Evolutionary conservation across 1,284 basidiomycete species (phyloP), one percentile per base, ranked within the genome.

Genomic region (Cutaneotrichosporon cutaneum): DNA sequence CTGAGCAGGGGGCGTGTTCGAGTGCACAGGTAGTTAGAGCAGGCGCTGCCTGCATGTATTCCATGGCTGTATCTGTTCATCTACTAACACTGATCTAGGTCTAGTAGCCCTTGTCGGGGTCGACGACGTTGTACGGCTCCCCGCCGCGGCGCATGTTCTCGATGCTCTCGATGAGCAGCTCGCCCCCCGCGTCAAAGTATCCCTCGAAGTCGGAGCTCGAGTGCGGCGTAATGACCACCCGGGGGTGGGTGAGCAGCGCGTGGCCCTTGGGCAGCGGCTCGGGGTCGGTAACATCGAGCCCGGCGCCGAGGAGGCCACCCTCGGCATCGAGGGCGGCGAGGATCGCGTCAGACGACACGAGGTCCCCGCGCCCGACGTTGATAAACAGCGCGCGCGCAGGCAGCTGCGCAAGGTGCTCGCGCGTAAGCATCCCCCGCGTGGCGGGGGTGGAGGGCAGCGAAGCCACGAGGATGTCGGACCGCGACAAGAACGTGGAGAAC

Each of bases 221-320:
- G 60, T 79, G 78, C 4, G 77, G 74, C 4, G 77, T 79, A 60
- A 80, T 67, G 47, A 77, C 71, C 1, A 67, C 74, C 39, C 67
- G 65, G 0, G 73, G 74, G 56, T 81, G 78, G 13, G 77, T 63
- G 51, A 67, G 75, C 4, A 81, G 65, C 5, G 75, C 67, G 64
- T 81, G 77, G 22, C 60, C 57, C 22, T 67, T 61, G 0, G 77
- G 72, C 11, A 81, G 68, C 2, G 79, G 79, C 67, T 80, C 80
- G 32, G 79, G 79, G 59, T 80, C 77, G 0, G 79, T 81, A 10
- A 81, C 79, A 67, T 81, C 79, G 3, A 81, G 65, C 2, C 73
- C 77, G 18, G 67, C 70, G 11, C 69, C 75, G 58, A 69, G 68
- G 32, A 78, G 64, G 47, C 68, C 69, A 26, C 67, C 58, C 8